Evolutionary conservation across 2,329 filamentous ascomycete genomes (phyloP).

Genomic region (Proliferodiscus dingleyae): DNA sequence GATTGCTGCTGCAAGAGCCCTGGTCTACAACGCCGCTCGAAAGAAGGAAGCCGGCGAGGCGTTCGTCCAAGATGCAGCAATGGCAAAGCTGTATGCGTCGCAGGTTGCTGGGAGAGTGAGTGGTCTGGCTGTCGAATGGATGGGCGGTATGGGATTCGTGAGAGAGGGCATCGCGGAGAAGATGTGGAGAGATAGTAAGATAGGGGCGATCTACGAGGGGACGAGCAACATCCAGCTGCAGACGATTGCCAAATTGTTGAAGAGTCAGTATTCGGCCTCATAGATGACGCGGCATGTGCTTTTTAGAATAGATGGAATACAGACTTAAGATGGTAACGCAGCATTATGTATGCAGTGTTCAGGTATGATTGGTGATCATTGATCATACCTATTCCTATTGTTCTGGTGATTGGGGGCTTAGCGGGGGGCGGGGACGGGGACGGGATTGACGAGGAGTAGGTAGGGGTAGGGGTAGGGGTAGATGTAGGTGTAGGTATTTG

Average conservation of each 20-base stretch:
- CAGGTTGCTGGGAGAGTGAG: conserved; percentile 88
- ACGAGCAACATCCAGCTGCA: conserved; percentile 72
- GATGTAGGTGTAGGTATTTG: too few species aligned
- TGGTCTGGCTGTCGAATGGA: conserved; percentile 91
- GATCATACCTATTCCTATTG: too few species aligned
- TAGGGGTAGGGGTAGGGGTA: too few species aligned
- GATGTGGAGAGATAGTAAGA: conserved; percentile 97
- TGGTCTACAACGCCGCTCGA: conserved; percentile 92
- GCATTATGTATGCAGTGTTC: too few species aligned
- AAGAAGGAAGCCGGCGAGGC: conserved; percentile 98
- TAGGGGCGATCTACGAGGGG: conserved; percentile 95
- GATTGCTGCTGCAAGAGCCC: conserved; percentile 81
- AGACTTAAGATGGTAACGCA: background rate
- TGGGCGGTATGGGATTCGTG: conserved; percentile 99
- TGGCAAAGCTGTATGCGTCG: conserved; percentile 94
- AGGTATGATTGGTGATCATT: too few species aligned
- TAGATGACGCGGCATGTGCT: background rate
- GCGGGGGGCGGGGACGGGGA: too few species aligned
- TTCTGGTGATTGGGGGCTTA: too few species aligned
- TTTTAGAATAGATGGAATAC: background rate
- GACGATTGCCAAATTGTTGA: conserved; percentile 66
- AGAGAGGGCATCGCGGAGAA: conserved; percentile 96
- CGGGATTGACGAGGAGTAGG: too few species aligned
- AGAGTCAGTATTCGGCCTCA: conserved; percentile 62
- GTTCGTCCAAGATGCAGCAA: conserved; percentile 92